Percentiles rank a stretch among this genome's conserved stretches.
These are phyloP conservation scores for Oxyria digyna DNA, from an alignment of 148 eudicot species.

Conservation along the genomic window DNA sequence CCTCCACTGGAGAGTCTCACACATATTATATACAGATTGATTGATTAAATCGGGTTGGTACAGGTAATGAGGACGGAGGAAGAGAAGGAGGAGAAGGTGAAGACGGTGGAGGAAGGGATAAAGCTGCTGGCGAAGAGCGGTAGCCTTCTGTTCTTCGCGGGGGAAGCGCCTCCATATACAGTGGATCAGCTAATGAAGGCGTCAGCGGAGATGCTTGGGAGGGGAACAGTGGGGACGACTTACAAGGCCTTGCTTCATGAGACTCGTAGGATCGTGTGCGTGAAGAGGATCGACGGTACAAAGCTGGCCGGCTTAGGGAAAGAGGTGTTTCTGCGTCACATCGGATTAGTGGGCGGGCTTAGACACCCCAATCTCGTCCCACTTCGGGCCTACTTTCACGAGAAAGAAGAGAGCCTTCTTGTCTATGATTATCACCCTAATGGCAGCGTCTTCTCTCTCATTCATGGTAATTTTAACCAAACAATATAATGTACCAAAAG, in stretches of 20 bases:
- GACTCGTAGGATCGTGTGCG: slow-evolving; percentile 38
- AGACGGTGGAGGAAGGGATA: slow-evolving; percentile 27
- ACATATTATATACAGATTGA: too few relatives aligned
- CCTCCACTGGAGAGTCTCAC: too few relatives aligned
- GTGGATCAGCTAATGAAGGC: slow-evolving; percentile 52
- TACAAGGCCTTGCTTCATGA: slow-evolving; percentile 45
- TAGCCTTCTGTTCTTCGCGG: slow-evolving; percentile 38
- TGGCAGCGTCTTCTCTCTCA: slow-evolving; percentile 44
- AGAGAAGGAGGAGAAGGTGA: slow-evolving; percentile 50
- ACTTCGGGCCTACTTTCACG: slow-evolving; percentile 40
- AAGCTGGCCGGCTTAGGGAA: slow-evolving; percentile 26
- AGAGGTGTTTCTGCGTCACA: slow-evolving; percentile 40
- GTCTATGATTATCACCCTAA: slow-evolving; percentile 60
- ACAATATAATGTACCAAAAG: too few relatives aligned
- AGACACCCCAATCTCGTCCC: slow-evolving; percentile 60
- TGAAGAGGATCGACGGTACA: slow-evolving; percentile 35
- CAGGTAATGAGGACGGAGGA: slow-evolving; percentile 40
- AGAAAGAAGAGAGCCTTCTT: slow-evolving; percentile 42
- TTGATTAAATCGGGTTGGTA: too few relatives aligned
- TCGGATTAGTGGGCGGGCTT: slow-evolving; percentile 53
- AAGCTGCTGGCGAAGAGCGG: slow-evolving; percentile 7
- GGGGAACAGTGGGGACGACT: slow-evolving; percentile 43
- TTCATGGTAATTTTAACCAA: slow-evolving; percentile 60
- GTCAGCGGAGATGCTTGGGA: slow-evolving; percentile 48
- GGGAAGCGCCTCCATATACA: slow-evolving; percentile 28